Conservation (phyloP, 2,329 filamentous ascomycete species). For the Monosporascus sp. region DNA sequence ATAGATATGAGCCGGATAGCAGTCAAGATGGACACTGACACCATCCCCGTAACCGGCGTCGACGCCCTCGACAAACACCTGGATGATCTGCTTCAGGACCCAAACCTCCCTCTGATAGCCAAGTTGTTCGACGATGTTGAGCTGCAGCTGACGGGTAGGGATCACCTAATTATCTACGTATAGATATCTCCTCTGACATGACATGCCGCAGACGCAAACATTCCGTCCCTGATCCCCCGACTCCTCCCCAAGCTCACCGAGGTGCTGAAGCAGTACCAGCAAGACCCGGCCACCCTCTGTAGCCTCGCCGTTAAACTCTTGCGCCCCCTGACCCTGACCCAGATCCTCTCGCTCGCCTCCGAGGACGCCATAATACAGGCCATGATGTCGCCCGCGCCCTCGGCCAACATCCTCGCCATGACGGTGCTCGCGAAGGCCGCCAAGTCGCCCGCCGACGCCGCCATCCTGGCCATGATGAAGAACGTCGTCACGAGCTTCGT, state of each 20-base stretch:
- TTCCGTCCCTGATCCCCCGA: slow-evolving; percentile 42
- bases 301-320: slow-evolving; percentile 52
- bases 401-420: slow-evolving; percentile 54
- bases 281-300: slow-evolving; percentile 46
- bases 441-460: slow-evolving; percentile 39
- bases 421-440: slow-evolving; percentile 51
- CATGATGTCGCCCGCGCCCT: slow-evolving; percentile 46
- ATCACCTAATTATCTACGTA: no score
- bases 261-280: slow-evolving; percentile 44
- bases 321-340: slow-evolving; percentile 44
- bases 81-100: slow-evolving; percentile 39
- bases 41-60: slow-evolving; percentile 44
- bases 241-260: slow-evolving; percentile 49
- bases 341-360: slow-evolving; percentile 46
- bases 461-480: slow-evolving; percentile 44
- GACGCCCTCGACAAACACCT: slow-evolving; percentile 51
- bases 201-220: slow-evolving; percentile 40
- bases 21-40: slow-evolving; percentile 33
- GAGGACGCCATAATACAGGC: slow-evolving; percentile 46
- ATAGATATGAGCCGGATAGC: slow-evolving; percentile 27
- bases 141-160: slow-evolving; percentile 49
- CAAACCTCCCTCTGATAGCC: slow-evolving; percentile 35
- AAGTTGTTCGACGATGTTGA: slow-evolving; percentile 55
- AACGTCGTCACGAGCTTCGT: slow-evolving; percentile 43
- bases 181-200: background rate